Conservation (phyloP, 257 asterid genomes). For the Scutellaria baicalensis region DNA sequence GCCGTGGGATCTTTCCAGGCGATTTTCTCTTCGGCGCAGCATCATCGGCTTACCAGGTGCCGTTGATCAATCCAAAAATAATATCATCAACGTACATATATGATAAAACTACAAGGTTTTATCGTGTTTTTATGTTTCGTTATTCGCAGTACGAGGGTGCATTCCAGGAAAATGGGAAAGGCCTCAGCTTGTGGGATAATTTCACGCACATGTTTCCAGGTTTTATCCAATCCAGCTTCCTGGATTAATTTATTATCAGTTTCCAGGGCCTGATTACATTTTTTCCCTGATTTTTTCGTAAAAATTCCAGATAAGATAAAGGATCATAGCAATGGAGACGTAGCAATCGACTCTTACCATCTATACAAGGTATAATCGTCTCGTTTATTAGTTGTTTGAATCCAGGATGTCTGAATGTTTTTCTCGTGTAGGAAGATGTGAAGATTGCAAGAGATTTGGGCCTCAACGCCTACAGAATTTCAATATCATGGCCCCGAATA, state of each 20-base stretch:
- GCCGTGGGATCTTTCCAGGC: conserved; percentile 18
- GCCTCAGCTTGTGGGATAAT: conserved; percentile 38
- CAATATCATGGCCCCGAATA: conserved; percentile 53
- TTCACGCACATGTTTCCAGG: conserved; percentile 47
- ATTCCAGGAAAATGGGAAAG: conserved; percentile 27
- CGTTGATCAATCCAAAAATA: background rate
- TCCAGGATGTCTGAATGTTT: background rate
- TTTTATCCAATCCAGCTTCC: background rate
- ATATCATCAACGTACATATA: background rate
- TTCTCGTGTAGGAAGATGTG: conserved; percentile 34
- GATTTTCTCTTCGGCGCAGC: conserved; percentile 40
- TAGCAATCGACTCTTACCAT: conserved; percentile 45
- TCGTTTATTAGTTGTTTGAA: background rate
- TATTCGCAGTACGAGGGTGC: conserved; percentile 29
- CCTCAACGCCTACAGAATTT: conserved; percentile 38
- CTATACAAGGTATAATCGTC: conserved; percentile 27
- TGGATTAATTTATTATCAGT: background rate
- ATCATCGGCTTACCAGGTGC: conserved; percentile 42
- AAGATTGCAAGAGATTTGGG: conserved; percentile 30
- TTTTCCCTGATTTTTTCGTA: background rate
- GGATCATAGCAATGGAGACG: conserved; percentile 40
- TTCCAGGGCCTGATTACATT: background rate
- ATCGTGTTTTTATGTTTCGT: background rate
- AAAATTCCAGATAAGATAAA: conserved; percentile 29
- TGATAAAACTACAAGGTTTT: background rate